Evolutionary conservation across 768 basidiomycete genomes (phyloP), one percentile per base, ranked within the genome.

Genomic region (Podaxis sp.): DNA sequence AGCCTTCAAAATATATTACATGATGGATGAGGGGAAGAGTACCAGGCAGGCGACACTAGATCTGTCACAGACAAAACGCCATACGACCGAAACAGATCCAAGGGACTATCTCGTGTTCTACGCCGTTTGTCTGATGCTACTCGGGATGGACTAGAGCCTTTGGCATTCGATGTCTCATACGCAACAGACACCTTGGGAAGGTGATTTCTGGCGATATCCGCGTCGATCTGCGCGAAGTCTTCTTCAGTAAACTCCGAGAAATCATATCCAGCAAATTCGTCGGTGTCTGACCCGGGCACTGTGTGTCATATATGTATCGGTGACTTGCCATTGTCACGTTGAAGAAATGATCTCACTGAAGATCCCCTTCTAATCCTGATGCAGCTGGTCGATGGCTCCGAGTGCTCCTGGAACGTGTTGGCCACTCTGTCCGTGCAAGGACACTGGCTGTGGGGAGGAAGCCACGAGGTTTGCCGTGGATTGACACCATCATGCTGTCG

Each of bases 1-100:
- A 64, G 59, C n/a, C 47, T 40, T 54, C n/a, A 64, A 29, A 36
- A n/a, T 27, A 41, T 50, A 17, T 19, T 15, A 7, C 4, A 59
- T 47, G 29, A 25, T 5, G 55, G 38, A 22, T 24, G 15, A 3
- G 25, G 59, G 24, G 36, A 37, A 43, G 72, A 79, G 61, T 72
- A 88, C 89, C 89, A 91, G 3, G 83, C 72, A 8, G 85, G 85
- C 12, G 80, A 74, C 27, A 83, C 79, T 13, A 91, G 72, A 70
- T 90, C 89, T 0, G 88, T 83, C 22, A 90, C 89, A 1, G 83
- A 83, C 12, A 91, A 68, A 11, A 75, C 71, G 7, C 76, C 79
- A 65, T 75, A 70, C 0, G 74, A 69, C n/a, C 84, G 79, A 73
- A 82, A 86, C 12, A 66, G 68, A 33, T 73, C 61, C 38, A 80